Conservation (phyloP, 768 basidiomycete species). For the Auricularia heimuer region DNA sequence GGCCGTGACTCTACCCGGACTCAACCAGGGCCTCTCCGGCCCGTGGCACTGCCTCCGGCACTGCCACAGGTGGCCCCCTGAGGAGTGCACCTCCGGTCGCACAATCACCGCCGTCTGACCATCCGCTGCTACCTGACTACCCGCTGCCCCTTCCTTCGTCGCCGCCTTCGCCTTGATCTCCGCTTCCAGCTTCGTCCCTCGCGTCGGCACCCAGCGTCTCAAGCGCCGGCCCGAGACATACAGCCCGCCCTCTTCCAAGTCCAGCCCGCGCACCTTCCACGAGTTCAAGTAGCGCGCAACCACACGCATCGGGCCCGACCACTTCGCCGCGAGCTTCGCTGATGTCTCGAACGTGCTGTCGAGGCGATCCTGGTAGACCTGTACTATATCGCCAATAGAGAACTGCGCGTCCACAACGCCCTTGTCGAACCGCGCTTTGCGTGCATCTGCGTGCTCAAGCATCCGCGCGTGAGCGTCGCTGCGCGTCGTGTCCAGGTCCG, state of each 20-base stretch:
- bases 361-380: not conserved
- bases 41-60: not conserved
- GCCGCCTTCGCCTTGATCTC: not conserved
- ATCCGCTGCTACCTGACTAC: too few relatives aligned
- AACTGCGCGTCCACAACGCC: not conserved
- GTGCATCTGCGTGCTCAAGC: not conserved
- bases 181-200: not conserved
- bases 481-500: not conserved
- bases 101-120: not conserved
- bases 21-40: not conserved
- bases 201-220: not conserved
- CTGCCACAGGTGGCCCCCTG: not conserved
- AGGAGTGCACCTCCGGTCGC: not conserved
- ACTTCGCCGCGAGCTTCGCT: not conserved
- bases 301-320: not conserved
- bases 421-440: not conserved
- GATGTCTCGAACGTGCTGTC: not conserved
- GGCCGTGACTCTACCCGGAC: not conserved
- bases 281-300: not conserved
- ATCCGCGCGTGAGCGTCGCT: not conserved
- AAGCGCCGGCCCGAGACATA: not conserved
- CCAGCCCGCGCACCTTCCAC: not conserved
- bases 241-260: not conserved
- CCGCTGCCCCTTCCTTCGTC: not conserved
- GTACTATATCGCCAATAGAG: not conserved